Base-by-base conservation (phyloP, 1,284 basidiomycete species). In the Apiotrichum gracile region DNA sequence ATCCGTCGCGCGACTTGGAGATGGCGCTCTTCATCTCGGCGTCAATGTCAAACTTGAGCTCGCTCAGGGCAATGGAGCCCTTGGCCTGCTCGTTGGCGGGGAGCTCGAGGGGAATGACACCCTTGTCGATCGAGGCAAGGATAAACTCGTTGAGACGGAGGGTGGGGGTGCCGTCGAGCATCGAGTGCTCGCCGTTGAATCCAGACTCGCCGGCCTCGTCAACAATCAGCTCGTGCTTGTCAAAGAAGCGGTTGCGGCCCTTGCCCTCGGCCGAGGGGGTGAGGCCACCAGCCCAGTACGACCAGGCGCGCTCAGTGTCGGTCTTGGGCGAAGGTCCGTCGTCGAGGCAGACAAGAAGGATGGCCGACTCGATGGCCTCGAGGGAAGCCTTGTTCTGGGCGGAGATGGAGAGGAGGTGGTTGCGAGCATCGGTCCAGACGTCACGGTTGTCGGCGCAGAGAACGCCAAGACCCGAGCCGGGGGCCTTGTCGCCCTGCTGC, bases 221-320 rank as follows among this genome's bases (percentile, higher is more conserved):
- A 34, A 96, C 88, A 65, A 97, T 84, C 51, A 96, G 69, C 73
- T 97, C 88, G 73, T 98, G 94, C 77, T 98, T 98, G 80, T 98
- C 96, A 72, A 88, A 97, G 82, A 89, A 99, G 56, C 94, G 80
- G 76, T 97, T 97, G 60, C 84, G 81, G 39, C 90, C 92, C 54
- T 73, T 70, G 21, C 67, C 66, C 34, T 64, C 51, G 4, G 60
- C 47, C 9, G 53, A 58, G 26, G 63, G 57, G 42, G 62, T 63
- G 24, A 65, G 57, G 21, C 96, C 85, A 40, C 94, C 94, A 26
- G 87, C 86, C 94, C 94, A 98, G 57, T 86, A 84, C 22, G 77
- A 79, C 85, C 88, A 89, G 52, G 86, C 87, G 19, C 87, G 80
- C 38, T 91, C 85, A 64, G 97, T 89, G 39, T 69, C 68, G 16